phyloP scores from a whole-genome alignment of 2,329 filamentous ascomycete genomes.

The Didymosphaeria variabile region DNA sequence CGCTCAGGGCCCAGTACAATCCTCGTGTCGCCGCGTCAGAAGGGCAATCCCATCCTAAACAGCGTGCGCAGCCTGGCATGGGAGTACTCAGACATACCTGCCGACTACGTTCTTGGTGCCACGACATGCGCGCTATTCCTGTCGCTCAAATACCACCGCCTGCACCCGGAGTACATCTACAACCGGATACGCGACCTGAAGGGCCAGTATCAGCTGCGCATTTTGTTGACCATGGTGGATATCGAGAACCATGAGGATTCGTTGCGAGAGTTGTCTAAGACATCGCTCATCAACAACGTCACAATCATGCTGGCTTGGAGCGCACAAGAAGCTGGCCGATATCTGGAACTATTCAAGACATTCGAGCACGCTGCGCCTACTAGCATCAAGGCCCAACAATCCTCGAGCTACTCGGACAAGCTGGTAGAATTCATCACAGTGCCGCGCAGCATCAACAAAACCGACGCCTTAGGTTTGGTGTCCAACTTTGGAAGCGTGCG shows the following conservation, averaged over 20 bases:
- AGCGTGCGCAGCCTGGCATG: slow-evolving; percentile 83
- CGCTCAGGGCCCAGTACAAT: slow-evolving; percentile 77
- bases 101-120: slow-evolving; percentile 87
- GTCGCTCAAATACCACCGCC: slow-evolving; percentile 93
- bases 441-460: slow-evolving; percentile 90
- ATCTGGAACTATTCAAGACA: slow-evolving; percentile 93
- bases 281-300: slow-evolving; percentile 88
- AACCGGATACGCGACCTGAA: slow-evolving; percentile 85
- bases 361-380: slow-evolving; percentile 86
- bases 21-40: slow-evolving; percentile 89
- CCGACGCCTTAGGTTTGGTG: slow-evolving; percentile 88
- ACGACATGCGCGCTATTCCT: slow-evolving; percentile 94
- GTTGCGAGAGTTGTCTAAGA: slow-evolving; percentile 90
- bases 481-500: slow-evolving; percentile 90
- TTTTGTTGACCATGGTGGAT: slow-evolving; percentile 91
- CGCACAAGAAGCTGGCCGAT: slow-evolving; percentile 89
- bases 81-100: slow-evolving; percentile 97
- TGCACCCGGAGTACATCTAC: slow-evolving; percentile 98
- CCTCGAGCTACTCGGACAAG: slow-evolving; percentile 83
- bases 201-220: slow-evolving; percentile 84
- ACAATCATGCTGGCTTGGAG: slow-evolving; percentile 95
- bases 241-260: slow-evolving; percentile 93
- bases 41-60: slow-evolving; percentile 91
- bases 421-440: slow-evolving; percentile 93
- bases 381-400: slow-evolving; percentile 85